A percentile compares a stretch with the other conserved stretches of the same genome.
These are phyloP conservation scores for Eragrostis curvula DNA, from an alignment of 176 grass and related monocot species.

Conservation along the genomic window DNA sequence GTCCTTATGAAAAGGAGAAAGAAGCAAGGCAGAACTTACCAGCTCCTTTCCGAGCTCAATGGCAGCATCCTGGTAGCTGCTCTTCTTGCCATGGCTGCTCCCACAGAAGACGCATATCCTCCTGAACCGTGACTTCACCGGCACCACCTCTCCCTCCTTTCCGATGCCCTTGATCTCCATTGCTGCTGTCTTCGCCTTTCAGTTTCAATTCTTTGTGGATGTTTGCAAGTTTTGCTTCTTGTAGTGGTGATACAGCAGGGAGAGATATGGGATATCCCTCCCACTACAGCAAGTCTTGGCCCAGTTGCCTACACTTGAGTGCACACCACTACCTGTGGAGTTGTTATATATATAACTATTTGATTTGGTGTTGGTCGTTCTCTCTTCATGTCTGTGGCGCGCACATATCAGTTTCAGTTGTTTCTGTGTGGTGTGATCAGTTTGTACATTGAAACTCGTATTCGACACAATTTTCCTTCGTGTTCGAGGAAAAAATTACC, in stretches of 20 bases:
- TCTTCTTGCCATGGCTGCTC: conserved; percentile 61
- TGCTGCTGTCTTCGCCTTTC: conserved; percentile 19
- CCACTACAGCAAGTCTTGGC: conserved; percentile 29
- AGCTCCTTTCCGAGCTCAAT: conserved; percentile 53
- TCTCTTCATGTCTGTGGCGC: not conserved
- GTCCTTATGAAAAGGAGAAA: not conserved
- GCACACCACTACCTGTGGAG: conserved; percentile 40
- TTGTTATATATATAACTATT: conserved; percentile 30
- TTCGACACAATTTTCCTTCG: too few relatives aligned
- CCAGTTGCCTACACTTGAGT: conserved; percentile 36
- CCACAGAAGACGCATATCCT: conserved; percentile 60
- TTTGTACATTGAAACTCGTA: too few relatives aligned
- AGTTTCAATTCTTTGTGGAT: not conserved
- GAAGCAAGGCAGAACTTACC: conserved; percentile 30
- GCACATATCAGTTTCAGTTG: not conserved
- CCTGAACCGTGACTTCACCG: conserved; percentile 36
- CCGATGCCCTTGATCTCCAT: conserved; percentile 45
- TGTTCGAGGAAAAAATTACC: too few relatives aligned
- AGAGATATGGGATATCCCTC: conserved; percentile 17
- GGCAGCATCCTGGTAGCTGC: conserved; percentile 57
- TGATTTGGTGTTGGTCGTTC: conserved; percentile 14
- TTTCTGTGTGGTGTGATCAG: not conserved
- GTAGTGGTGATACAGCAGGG: conserved; percentile 31
- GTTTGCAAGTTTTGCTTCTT: not conserved
- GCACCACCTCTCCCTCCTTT: not conserved